Base-by-base conservation (phyloP, 1,284 basidiomycete species). In the Boletus semigastroideus region DNA sequence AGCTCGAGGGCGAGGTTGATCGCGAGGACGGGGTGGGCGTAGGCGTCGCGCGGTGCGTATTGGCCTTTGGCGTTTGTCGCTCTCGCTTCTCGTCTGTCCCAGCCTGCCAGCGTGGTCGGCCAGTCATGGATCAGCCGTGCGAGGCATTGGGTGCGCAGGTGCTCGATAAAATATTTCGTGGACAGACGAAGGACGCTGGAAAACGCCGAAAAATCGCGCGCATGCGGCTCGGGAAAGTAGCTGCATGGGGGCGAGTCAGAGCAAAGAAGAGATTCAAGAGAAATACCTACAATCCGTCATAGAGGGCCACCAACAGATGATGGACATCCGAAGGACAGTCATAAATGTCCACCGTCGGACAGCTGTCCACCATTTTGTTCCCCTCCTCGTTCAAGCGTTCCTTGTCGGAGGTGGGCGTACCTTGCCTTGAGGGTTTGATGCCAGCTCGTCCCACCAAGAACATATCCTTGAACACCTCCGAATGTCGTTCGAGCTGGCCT, bases 1-100 rank as follows among this genome's bases (percentile, higher is more conserved):
- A 87, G 78, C 52, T 87, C 82, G 38, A 83, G 67, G 1, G 86
- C 84, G 52, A 89, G 78, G 51, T 83, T 78, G 65, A 89, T 84
- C 46, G 84, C 74, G 42, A 83, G 73, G 53, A 84, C 72, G 4
- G 78, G 84, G 66, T 87, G 85, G 2, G 75, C 65, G 55, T 73
- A 79, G 36, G 64, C 65, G 38, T 77, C 73, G 17, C 77, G 73
- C 2, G 81, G 80, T 8, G 65, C 51, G 57, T 84, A 84, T 37
- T 72, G 72, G 9, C 78, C 77, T 5, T 49, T 55, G 11, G 63
- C 48, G 41, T 83, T 75, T 5, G 72, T 76, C 16, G 79, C 80
- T 2, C 71, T 66, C n/a, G 74, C 71, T 60, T 89, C 87, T 7
- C 87, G 75, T 10, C 62, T 61, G 60, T 89, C 86, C 86, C 86